These are phyloP conservation scores for Microsporum ferrugineum DNA, from an alignment of 2,329 filamentous ascomycete species.

Conservation along the genomic window DNA sequence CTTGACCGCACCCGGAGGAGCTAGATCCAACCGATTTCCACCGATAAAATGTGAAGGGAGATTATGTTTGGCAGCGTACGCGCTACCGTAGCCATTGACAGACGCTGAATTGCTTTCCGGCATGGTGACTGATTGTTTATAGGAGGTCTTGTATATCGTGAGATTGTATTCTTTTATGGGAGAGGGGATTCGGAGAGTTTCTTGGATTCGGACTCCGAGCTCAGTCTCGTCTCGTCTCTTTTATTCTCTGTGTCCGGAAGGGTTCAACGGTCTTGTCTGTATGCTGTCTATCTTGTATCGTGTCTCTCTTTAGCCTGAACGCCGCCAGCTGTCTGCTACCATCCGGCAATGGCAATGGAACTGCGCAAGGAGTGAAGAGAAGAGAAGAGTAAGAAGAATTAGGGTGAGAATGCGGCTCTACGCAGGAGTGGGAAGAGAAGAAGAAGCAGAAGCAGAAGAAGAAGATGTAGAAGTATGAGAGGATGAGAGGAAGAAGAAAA, in stretches of 20 bases:
- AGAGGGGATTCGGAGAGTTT: constrained; percentile 3
- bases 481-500: constrained; percentile 3
- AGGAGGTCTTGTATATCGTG: constrained; percentile 1
- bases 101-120: constrained; percentile 25
- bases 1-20: constrained; percentile 76
- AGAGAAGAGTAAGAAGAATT: constrained; percentile 6
- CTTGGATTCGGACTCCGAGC: background rate
- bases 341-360: background rate
- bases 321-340: background rate
- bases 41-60: constrained; percentile 92
- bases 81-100: constrained; percentile 46
- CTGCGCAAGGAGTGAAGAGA: constrained; percentile 7
- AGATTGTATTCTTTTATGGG: too few relatives aligned
- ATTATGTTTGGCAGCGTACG: constrained; percentile 69
- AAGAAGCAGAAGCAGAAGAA: constrained; percentile 3
- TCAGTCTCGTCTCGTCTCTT: too few relatives aligned
- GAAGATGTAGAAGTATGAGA: background rate
- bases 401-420: constrained; percentile 3
- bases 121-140: constrained; percentile 25
- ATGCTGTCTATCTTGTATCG: background rate
- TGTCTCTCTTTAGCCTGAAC: background rate
- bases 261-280: too few relatives aligned
- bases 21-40: constrained; percentile 75
- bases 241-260: too few relatives aligned
- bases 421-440: background rate